Conservation (phyloP, 805 yeast genomes). For the Scheffersomyces ergatensis region DNA sequence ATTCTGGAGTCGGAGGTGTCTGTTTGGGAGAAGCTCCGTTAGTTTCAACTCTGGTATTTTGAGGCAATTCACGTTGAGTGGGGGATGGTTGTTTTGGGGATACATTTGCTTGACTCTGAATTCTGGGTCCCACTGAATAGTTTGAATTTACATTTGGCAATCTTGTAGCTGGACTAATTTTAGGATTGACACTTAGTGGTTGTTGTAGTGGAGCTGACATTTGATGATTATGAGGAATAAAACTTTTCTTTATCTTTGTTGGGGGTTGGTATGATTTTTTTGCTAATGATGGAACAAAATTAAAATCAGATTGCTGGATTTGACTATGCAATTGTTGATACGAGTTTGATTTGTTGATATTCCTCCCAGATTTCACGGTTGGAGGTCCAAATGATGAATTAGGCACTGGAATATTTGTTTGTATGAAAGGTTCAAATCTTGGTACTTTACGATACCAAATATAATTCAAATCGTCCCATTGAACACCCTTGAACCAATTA, state of each 20-base stretch:
- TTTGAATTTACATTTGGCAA: background rate
- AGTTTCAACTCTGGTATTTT: background rate
- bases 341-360: conserved; percentile 34
- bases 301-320: conserved; percentile 30
- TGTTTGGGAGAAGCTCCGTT: background rate
- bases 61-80: background rate
- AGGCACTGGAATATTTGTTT: conserved; percentile 4
- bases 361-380: conserved; percentile 30
- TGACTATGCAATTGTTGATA: conserved; percentile 40
- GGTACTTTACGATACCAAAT: conserved; percentile 38
- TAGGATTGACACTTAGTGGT: background rate
- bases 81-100: background rate
- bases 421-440: conserved; percentile 17
- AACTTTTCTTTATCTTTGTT: conserved; percentile 26
- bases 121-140: background rate
- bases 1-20: background rate
- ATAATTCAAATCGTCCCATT: conserved; percentile 38
- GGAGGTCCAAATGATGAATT: conserved; percentile 13
- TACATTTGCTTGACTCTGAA: background rate
- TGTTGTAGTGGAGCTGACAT: background rate
- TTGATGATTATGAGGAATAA: background rate
- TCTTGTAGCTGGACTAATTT: background rate
- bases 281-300: conserved; percentile 29
- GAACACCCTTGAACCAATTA: conserved; percentile 36
- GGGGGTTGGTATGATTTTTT: conserved; percentile 33